A percentile compares a stretch with the other conserved stretches of the same genome.
Evolutionary conservation across 495 filamentous ascomycete species (phyloP).

Genomic region (Lasiosphaeris hirsuta): DNA sequence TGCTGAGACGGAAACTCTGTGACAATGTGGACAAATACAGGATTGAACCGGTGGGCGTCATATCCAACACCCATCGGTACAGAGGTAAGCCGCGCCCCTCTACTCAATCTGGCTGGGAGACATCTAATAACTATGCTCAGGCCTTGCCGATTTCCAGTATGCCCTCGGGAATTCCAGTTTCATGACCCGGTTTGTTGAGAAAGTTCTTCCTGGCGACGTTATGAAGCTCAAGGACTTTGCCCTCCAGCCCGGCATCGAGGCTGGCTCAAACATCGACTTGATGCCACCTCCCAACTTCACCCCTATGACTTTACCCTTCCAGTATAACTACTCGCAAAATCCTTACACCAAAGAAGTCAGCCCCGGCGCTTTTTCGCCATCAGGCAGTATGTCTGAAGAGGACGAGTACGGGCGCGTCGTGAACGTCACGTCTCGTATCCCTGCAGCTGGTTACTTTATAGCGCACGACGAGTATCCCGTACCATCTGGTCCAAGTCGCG

Average conservation of each 20-base stretch:
- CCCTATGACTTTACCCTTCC: slow-evolving; percentile 63
- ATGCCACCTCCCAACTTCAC: slow-evolving; percentile 77
- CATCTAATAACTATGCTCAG: slow-evolving; percentile 17
- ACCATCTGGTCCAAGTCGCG: slow-evolving; percentile 32
- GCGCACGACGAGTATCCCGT: slow-evolving; percentile 51
- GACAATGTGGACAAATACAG: slow-evolving; percentile 69
- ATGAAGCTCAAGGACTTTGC: slow-evolving; percentile 71
- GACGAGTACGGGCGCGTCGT: slow-evolving; percentile 31
- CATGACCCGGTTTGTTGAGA: slow-evolving; percentile 60
- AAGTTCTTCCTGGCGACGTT: slow-evolving; percentile 62
- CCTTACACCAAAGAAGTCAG: slow-evolving; percentile 44
- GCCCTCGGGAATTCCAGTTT: slow-evolving; percentile 60
- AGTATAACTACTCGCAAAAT: slow-evolving; percentile 58
- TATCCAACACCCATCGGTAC: slow-evolving; percentile 82
- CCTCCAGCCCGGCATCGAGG: slow-evolving; percentile 61
- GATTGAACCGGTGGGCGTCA: slow-evolving; percentile 66
- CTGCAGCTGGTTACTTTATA: slow-evolving; percentile 58
- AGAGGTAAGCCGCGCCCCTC: slow-evolving; percentile 49
- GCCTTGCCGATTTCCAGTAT: slow-evolving; percentile 70
- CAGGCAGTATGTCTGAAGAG: slow-evolving; percentile 27
- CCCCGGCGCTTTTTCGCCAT: slow-evolving; percentile 25
- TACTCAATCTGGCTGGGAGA: background rate
- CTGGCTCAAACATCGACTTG: slow-evolving; percentile 59
- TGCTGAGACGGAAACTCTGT: slow-evolving; percentile 62
- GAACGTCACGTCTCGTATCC: slow-evolving; percentile 43